Conservation (phyloP, 345 rosid species). For the Ceriops zippeliana region DNA sequence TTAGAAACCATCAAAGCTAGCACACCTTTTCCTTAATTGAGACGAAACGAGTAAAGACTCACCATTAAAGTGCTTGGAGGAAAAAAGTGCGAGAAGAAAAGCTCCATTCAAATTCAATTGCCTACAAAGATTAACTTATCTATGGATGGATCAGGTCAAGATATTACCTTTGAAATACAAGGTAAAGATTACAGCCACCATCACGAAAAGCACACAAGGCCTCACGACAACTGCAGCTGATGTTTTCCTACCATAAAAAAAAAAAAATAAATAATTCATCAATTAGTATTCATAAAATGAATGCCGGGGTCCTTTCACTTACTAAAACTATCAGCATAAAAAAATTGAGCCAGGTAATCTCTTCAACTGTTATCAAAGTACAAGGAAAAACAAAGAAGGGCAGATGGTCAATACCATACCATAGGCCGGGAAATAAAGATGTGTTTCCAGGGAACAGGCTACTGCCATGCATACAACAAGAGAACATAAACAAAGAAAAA, state of each 20-base stretch:
- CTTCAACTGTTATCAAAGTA: background rate
- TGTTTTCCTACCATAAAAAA: conserved; percentile 38
- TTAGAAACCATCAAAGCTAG: too few species aligned
- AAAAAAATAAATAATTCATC: background rate
- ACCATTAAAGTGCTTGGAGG: background rate
- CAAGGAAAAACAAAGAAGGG: too few species aligned
- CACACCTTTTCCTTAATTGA: background rate
- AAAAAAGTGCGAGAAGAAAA: background rate
- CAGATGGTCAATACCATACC: too few species aligned
- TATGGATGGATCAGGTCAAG: conserved; percentile 5
- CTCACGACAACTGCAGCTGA: conserved; percentile 37
- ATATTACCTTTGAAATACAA: conserved; percentile 36
- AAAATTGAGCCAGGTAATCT: background rate
- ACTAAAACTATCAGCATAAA: background rate
- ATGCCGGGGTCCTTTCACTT: background rate
- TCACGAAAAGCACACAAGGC: conserved; percentile 29
- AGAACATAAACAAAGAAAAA: too few species aligned
- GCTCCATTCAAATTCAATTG: background rate
- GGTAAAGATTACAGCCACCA: conserved; percentile 22
- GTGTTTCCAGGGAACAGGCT: too few species aligned
- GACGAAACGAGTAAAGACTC: background rate
- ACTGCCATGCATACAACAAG: too few species aligned
- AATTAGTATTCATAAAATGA: background rate
- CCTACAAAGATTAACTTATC: too few species aligned
- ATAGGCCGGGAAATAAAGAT: too few species aligned